Evolutionary conservation across 345 rosid genomes (phyloP).

Genomic region (Gossypium mustelinum): DNA sequence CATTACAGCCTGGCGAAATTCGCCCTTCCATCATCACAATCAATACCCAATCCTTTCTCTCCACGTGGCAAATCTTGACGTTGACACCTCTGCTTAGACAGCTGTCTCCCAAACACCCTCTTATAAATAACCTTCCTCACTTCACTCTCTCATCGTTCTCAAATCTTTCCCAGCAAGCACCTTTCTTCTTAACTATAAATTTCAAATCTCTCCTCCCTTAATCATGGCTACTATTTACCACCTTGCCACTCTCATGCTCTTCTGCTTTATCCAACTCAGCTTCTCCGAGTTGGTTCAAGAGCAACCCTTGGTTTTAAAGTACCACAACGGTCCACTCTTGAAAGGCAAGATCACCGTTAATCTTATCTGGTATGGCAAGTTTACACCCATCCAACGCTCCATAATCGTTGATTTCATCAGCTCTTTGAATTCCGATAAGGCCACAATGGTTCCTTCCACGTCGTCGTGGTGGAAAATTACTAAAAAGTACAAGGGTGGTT

Average conservation of each 20-base stretch:
- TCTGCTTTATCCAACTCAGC: constrained; percentile 16
- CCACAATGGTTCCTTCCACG: constrained; percentile 42
- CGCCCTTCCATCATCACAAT: background rate
- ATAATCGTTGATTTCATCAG: constrained; percentile 73
- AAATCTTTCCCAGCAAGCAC: background rate
- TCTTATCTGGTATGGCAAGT: constrained; percentile 82
- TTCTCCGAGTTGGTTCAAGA: constrained; percentile 60
- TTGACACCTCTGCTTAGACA: constrained; percentile 25
- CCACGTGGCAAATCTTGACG: constrained; percentile 16
- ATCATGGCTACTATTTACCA: constrained; percentile 41
- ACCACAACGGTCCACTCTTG: constrained; percentile 62
- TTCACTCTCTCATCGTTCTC: background rate
- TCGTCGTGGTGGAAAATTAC: constrained; percentile 86
- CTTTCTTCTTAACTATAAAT: background rate
- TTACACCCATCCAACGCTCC: constrained; percentile 67
- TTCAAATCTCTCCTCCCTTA: background rate
- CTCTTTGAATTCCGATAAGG: constrained; percentile 36
- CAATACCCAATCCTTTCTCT: constrained; percentile 4
- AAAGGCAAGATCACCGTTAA: constrained; percentile 62
- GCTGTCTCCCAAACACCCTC: constrained; percentile 22
- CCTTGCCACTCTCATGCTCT: constrained; percentile 29
- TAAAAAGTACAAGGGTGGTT: constrained; percentile 57
- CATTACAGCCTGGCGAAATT: constrained; percentile 7
- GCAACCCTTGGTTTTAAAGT: constrained; percentile 66
- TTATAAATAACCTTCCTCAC: constrained; percentile 18